These are phyloP conservation scores for Celoporthe dispersa DNA, from an alignment of 2,329 filamentous ascomycete genomes.

Conservation along the genomic window DNA sequence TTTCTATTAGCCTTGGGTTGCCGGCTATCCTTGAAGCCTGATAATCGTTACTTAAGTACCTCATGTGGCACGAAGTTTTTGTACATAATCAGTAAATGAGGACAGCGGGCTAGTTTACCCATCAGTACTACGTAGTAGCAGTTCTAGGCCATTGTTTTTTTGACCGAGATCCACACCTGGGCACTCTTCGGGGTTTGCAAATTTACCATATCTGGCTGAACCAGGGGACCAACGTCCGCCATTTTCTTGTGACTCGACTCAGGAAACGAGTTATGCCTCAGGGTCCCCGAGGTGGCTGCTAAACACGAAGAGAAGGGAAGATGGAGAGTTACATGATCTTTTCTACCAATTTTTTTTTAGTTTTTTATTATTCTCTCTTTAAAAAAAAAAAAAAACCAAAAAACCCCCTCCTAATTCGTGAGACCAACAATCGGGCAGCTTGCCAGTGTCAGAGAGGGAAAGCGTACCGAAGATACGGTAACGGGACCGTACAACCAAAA, in stretches of 20 bases:
- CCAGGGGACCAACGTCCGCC: background rate
- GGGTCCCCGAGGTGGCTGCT: background rate
- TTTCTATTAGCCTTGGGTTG: background rate
- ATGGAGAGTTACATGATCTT: background rate
- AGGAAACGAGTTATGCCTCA: background rate
- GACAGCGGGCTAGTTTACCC: background rate
- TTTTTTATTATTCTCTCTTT: too few species aligned
- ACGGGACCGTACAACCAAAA: background rate
- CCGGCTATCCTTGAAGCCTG: background rate
- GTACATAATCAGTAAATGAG: background rate
- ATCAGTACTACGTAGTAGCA: background rate
- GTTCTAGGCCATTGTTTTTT: background rate
- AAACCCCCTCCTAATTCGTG: too few species aligned
- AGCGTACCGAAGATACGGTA: conserved; percentile 7
- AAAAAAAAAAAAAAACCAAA: too few species aligned
- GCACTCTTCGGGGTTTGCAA: background rate
- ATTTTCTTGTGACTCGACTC: background rate
- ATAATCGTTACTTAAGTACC: too few species aligned
- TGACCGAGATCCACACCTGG: conserved; percentile 1
- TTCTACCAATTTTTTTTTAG: too few species aligned
- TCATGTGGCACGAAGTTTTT: background rate
- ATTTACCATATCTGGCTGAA: background rate
- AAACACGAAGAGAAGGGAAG: background rate
- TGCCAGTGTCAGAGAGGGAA: background rate
- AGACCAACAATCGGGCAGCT: background rate